Conservation (phyloP, 129 eudicot genomes). For the Calendula officinalis region DNA sequence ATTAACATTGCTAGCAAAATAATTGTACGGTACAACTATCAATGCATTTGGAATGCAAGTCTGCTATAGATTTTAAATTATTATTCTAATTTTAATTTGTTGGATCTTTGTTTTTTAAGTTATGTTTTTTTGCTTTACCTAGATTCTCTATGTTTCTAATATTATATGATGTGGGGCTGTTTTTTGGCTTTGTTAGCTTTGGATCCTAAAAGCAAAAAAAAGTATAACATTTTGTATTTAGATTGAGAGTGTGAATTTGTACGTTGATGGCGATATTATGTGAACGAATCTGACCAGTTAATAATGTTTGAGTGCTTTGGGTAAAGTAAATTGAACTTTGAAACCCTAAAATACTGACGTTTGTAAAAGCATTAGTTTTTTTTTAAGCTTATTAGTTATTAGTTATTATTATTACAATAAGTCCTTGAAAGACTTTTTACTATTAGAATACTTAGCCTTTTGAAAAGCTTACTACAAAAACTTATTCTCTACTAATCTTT, state of each 20-base stretch:
- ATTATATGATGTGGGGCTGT: background rate
- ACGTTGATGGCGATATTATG: slow-evolving; percentile 8
- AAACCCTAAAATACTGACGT: background rate
- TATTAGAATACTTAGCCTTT: too few relatives aligned
- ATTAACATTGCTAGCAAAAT: slow-evolving; percentile 26
- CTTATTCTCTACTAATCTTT: too few relatives aligned
- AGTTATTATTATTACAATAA: too few relatives aligned
- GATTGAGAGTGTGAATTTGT: background rate
- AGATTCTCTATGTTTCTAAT: slow-evolving; percentile 20
- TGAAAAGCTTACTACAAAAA: too few relatives aligned
- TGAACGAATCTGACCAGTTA: background rate
- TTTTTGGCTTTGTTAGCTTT: slow-evolving; percentile 18
- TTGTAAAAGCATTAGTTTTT: background rate
- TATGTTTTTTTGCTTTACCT: slow-evolving; percentile 11
- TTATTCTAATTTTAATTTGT: background rate
- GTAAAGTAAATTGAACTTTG: background rate
- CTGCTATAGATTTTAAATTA: background rate
- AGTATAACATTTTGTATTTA: background rate
- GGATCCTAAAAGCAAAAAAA: slow-evolving; percentile 4
- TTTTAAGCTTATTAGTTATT: too few relatives aligned
- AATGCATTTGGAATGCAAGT: background rate
- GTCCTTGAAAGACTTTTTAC: too few relatives aligned
- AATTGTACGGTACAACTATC: background rate
- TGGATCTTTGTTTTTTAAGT: slow-evolving; percentile 14
- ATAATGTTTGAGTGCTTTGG: slow-evolving; percentile 8